Evolutionary conservation across 1,284 basidiomycete genomes (phyloP).

Genomic region (Marasmius sp.): DNA sequence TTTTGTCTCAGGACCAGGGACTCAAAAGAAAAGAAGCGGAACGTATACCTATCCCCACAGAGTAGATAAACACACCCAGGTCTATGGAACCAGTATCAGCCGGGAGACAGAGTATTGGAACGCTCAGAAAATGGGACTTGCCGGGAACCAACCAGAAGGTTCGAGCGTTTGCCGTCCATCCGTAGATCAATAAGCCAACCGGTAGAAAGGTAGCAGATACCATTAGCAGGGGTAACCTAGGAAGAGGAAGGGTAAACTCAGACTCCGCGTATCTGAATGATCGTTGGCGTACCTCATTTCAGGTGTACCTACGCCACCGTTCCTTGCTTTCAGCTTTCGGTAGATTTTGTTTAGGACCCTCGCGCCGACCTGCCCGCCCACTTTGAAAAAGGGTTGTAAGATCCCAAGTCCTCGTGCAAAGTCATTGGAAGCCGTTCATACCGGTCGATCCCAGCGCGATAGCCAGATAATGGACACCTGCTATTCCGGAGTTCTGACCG

Average conservation of each 20-base stretch:
- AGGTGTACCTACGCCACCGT: slow-evolving; percentile 39
- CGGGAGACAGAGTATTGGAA: neutral
- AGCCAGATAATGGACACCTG: slow-evolving; percentile 43
- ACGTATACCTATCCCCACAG: slow-evolving; percentile 27
- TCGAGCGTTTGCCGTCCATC: slow-evolving; percentile 26
- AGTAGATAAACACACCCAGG: slow-evolving; percentile 32
- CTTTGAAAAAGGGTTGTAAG: slow-evolving; percentile 11
- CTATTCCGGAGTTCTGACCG: slow-evolving; percentile 36
- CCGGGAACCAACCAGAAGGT: slow-evolving; percentile 30
- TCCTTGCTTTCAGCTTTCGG: slow-evolving; percentile 32
- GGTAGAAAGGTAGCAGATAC: slow-evolving; percentile 29
- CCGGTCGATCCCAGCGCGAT: slow-evolving; percentile 34
- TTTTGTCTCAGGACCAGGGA: neutral
- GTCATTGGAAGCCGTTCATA: slow-evolving; percentile 3
- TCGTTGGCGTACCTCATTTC: slow-evolving; percentile 31
- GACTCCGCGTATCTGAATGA: neutral
- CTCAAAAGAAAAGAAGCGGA: neutral
- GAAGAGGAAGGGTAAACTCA: neutral
- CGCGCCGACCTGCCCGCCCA: slow-evolving; percentile 38
- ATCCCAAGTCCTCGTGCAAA: neutral
- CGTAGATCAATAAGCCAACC: slow-evolving; percentile 32
- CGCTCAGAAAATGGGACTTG: slow-evolving; percentile 5
- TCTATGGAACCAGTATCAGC: slow-evolving; percentile 16
- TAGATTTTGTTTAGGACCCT: slow-evolving; percentile 40
- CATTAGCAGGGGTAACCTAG: slow-evolving; percentile 29